Base-by-base conservation (phyloP, 345 rosid species). In the Dipteronia sinensis region DNA sequence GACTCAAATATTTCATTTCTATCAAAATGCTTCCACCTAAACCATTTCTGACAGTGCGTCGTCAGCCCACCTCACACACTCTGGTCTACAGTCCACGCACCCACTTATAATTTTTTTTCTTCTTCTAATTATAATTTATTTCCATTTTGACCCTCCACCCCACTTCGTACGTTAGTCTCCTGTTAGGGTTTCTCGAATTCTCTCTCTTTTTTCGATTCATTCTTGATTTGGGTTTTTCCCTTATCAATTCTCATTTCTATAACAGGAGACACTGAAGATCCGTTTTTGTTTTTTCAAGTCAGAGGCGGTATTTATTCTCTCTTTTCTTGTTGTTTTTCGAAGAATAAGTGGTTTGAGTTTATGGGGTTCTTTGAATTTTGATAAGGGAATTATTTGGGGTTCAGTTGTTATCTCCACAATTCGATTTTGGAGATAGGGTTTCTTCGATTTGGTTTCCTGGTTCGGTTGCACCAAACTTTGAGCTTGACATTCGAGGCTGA, bases 151-250 rank as follows among this genome's bases (percentile, higher is more conserved):
- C 76, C 76, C 13, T 7, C 19, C 46, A 17, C 38, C 63, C 23
- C 12, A 59, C 76, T 22, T 62, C 22, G 68, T 61, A 73, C 71
- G 74, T 51, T 76, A 29, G 75, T 72, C 72, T 66, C 58, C 42
- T 3, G 59, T 72, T 75, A 75, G 80, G 80, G 74, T 59, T 76
- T 56, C 61, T 71, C 58, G 20, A 22, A 2, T 53, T 68, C 34
- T 49, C 29, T 0, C 9, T 56, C 22, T 10, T n/a, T 47, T 66
- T 1, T 44, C 10, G 40, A 20, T 38, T 59, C 46, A 15, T 61
- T 59, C 55, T 40, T 23, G 7, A 53, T n/a, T 34, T 34, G 38
- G 5, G 29, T 58, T 63, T 71, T 25, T 62, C 76, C 76, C 29
- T 42, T 27, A 44, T 23, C 11, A 66, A 31, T 17, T 53, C 6